Base-by-base conservation (phyloP, 2,329 filamentous ascomycete species). In the Zymoseptoria passerinii region DNA sequence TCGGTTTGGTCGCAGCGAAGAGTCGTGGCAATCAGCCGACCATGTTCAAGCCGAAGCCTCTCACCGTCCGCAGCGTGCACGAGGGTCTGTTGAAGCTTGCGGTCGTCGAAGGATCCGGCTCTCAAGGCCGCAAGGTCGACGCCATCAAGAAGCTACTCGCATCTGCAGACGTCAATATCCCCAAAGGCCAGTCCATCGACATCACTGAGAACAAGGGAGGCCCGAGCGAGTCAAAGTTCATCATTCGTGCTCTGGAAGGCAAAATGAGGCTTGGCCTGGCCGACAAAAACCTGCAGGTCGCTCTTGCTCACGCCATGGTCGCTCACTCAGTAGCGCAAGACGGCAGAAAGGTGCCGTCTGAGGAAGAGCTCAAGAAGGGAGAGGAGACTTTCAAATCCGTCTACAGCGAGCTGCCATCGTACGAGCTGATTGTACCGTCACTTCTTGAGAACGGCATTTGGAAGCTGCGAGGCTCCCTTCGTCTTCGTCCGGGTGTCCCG, bases 61-160 rank as follows among this genome's bases (percentile, higher is more conserved):
- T 99, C 66, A 96, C 92, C 0, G 82, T 99, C 1, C 83, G 83
- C 58, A 90, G 88, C 28, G 92, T 99, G 1, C 91, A 95, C 68
- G 87, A 94, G 70, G 89, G 90, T 1, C 75, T 99, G 40, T 89
- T 97, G 80, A 83, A 81, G 35, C 95, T 99, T 70, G 94, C 94
- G 6, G 95, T 89, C 18, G 82, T 90, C 13, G 83, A 89, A 65
- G 94, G 94, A 8, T 88, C 89, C 69, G 92, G 92, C 50, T 87
- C 92, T 0, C 94, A 97, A 71, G 86, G 87, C 13, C 85, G 89
- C 61, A 99, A 99, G 74, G 89, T 99, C 13, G 90, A 92, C 62
- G 85, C 86, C 7, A 99, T 99, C 78, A 97, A 97, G 78, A 97
- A 96, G 74, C 79, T 99, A 4, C 78, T 99, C n/a, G 92, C 94